Conservation (phyloP, 2,329 filamentous ascomycete genomes). For the Endoconidiophora laricicola region DNA sequence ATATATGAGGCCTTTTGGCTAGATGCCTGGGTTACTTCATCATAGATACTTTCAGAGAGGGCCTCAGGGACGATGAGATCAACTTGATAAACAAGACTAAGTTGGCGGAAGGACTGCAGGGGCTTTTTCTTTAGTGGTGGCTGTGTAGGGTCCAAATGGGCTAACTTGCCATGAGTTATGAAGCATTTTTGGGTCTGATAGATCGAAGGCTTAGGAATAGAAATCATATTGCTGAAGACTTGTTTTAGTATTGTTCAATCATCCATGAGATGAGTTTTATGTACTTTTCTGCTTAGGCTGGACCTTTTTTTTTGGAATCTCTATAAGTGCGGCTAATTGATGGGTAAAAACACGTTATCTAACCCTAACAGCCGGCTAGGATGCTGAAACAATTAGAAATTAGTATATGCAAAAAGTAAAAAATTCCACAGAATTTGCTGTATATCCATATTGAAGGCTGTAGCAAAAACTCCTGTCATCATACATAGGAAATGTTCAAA, state of each 20-base stretch:
- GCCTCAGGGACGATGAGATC: conserved; percentile 60
- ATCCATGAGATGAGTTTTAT: background rate
- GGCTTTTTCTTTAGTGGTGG: conserved; percentile 50
- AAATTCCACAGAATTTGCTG: background rate
- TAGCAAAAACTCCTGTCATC: too few relatives aligned
- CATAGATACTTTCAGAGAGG: too few relatives aligned
- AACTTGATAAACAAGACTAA: conserved; percentile 52
- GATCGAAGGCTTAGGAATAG: conserved; percentile 27
- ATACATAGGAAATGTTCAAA: too few relatives aligned
- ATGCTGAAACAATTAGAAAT: background rate
- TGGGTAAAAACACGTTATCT: too few relatives aligned
- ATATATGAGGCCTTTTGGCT: conserved; percentile 18
- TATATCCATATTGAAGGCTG: too few relatives aligned
- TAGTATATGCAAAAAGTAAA: background rate
- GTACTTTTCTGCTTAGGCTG: too few relatives aligned
- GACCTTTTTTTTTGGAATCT: too few relatives aligned
- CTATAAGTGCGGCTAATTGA: too few relatives aligned
- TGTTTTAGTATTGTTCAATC: background rate
- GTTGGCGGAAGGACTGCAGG: conserved; percentile 54
- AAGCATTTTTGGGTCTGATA: conserved; percentile 52
- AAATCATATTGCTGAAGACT: conserved; percentile 19
- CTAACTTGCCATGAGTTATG: conserved; percentile 51
- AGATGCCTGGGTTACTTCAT: too few relatives aligned
- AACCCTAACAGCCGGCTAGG: too few relatives aligned
- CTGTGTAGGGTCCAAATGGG: conserved; percentile 54